A percentile compares a stretch with the other conserved stretches of the same genome.
These are phyloP conservation scores for Yamadazyma aaseri DNA, from an alignment of 1,139 yeast genomes.

Conservation along the genomic window DNA sequence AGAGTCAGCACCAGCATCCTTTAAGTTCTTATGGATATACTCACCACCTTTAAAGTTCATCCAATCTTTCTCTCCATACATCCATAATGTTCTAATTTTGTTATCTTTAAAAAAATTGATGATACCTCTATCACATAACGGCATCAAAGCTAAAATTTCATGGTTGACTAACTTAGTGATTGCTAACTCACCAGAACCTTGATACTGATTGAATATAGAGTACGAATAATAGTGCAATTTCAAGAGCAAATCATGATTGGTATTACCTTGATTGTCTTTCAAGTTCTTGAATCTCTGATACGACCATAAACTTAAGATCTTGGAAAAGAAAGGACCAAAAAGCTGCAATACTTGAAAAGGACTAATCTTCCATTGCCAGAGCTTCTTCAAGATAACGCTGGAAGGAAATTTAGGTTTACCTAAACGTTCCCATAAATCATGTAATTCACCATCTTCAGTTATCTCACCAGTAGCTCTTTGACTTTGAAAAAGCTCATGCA, in stretches of 20 bases:
- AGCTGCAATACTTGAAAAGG: slow-evolving; percentile 42
- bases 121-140: slow-evolving; percentile 43
- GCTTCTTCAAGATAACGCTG: slow-evolving; percentile 27
- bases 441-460: slow-evolving; percentile 20
- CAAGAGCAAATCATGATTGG: slow-evolving; percentile 24
- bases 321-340: slow-evolving; percentile 42
- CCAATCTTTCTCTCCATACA: slow-evolving; percentile 48
- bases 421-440: slow-evolving; percentile 30
- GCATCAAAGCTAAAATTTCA: slow-evolving; percentile 40
- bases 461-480: slow-evolving; percentile 19
- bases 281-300: slow-evolving; percentile 39
- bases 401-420: slow-evolving; percentile 44
- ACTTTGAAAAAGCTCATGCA: slow-evolving; percentile 24
- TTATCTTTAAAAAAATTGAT: slow-evolving; percentile 27
- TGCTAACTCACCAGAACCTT: slow-evolving; percentile 47
- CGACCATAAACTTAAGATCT: slow-evolving; percentile 43
- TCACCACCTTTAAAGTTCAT: slow-evolving; percentile 45
- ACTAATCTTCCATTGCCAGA: slow-evolving; percentile 41
- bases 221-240: slow-evolving; percentile 43
- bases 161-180: slow-evolving; percentile 42
- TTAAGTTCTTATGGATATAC: slow-evolving; percentile 28
- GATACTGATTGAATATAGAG: slow-evolving; percentile 45
- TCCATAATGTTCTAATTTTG: slow-evolving; percentile 31
- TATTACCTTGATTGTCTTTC: slow-evolving; percentile 17
- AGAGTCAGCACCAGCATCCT: slow-evolving; percentile 17